Evolutionary conservation across 2,329 filamentous ascomycete genomes (phyloP), one percentile per base, ranked within the genome.

Genomic region (Leptographium wingfieldii): DNA sequence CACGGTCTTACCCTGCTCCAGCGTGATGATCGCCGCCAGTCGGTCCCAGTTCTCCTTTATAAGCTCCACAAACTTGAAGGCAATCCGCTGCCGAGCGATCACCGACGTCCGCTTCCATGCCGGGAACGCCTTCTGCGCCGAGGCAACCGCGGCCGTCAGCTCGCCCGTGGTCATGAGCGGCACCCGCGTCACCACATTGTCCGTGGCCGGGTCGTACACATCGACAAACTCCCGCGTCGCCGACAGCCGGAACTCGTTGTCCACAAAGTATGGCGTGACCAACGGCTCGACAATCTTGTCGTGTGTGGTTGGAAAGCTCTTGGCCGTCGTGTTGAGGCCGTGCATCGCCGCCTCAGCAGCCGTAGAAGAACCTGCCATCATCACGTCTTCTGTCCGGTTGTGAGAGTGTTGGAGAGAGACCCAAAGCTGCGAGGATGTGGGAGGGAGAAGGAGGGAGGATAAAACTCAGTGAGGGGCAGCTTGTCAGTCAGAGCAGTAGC

Each of bases 1-100:
- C 72, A 92, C 87, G 0, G 88, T 92, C 81, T 94, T 94, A 71
- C 88, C 88, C 77, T 94, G 89, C 76, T 94, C 88, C 61, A 92
- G 78, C 5, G 87, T 92, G 72, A 92, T 92, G 74, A 86, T 90
- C 14, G 88, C 88, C 22, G 88, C 89, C 65, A 94, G 75, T 25
- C 88, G 80, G 71, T 92, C 88, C 87, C 87, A 91, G 75, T 94
- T 86, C 75, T 92, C 86, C 59, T 87, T 79, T 70, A 94, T 90
- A 69, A 92, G 76, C 46, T 80, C 79, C 46, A 90, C 87, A 69
- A 90, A 91, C 73, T 86, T 87, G 79, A 92, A 92, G 86, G 92
- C 90, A 74, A 92, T 86, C 75, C 88, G 85, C 77, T 92, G 88
- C 64, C 88, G 80, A 63, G 81, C 76, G 65, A 92, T 78, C 65